phyloP scores from a whole-genome alignment of 768 basidiomycete genomes.

The Collybiopsis confluens region DNA sequence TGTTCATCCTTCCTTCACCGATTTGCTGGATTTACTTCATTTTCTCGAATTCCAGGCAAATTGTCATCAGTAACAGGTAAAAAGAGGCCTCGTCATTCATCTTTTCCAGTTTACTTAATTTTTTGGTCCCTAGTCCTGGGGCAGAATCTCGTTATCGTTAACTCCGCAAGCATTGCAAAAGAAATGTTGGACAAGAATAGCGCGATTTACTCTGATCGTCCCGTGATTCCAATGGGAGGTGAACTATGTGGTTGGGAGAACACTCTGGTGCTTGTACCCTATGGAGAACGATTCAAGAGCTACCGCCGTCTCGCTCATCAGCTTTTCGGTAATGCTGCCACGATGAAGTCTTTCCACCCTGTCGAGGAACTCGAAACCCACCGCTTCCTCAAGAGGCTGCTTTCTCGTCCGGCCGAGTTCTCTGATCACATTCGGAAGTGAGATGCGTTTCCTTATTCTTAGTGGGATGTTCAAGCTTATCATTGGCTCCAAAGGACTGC shows the following conservation, averaged over 20 bases:
- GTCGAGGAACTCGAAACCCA: slow-evolving; percentile 36
- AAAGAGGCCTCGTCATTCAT: neutral
- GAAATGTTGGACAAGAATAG: slow-evolving; percentile 40
- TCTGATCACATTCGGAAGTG: slow-evolving; percentile 32
- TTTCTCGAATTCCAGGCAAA: neutral
- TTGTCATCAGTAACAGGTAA: slow-evolving; percentile 2
- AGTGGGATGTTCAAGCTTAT: neutral
- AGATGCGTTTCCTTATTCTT: slow-evolving; percentile 10
- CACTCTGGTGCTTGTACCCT: slow-evolving; percentile 19
- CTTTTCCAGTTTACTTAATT: neutral
- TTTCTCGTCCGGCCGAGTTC: slow-evolving; percentile 30
- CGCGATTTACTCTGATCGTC: slow-evolving; percentile 37
- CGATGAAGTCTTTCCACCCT: slow-evolving; percentile 33
- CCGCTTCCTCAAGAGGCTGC: slow-evolving; percentile 32
- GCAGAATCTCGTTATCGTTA: slow-evolving; percentile 32
- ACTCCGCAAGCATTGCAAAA: slow-evolving; percentile 21
- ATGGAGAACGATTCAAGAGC: slow-evolving; percentile 35
- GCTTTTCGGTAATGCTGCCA: slow-evolving; percentile 32
- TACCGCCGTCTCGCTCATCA: slow-evolving; percentile 39
- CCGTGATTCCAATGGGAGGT: slow-evolving; percentile 18
- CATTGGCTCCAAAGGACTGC: slow-evolving; percentile 28
- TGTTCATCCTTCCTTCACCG: neutral
- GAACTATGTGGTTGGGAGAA: slow-evolving; percentile 12
- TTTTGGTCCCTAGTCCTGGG: slow-evolving; percentile 25
- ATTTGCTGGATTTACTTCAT: neutral